Evolutionary conservation across 148 eudicot genomes (phyloP), one percentile per base, ranked within the genome.

Genomic region (Chenopodium quinoa): DNA sequence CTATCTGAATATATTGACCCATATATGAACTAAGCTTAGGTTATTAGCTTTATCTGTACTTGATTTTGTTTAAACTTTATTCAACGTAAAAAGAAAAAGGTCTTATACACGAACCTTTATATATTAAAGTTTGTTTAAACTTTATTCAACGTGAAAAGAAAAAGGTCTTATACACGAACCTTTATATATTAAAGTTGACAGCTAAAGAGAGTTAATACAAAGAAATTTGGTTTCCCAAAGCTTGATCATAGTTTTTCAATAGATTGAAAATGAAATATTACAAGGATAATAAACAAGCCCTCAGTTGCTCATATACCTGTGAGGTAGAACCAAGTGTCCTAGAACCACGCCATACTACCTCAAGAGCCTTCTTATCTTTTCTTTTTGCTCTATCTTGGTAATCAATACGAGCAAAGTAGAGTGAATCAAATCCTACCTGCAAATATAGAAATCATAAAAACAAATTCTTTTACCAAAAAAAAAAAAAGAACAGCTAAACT

Each of bases 351-450:
- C 96, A 92, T 80, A 92, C 78, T 56, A 91, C 84, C 85, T 92
- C 96, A 77, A 92, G 96, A 74, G 88, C 84, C 88, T 92, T 92
- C 58, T 89, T 88, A 74, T 81, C 81, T 87, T 87, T 89, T 25
- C 96, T 69, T 86, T 89, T 91, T 67, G 91, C 90, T 86, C 96
- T 86, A 82, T 92, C 96, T 92, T 92, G 96, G 83, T 89, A 92
- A 84, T 92, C 96, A 84, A 92, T 92, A 16, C 96, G 88, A 72
- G 93, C 96, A 78, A 92, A 92, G 82, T 80, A 92, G 54, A 92
- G 84, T 71, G 96, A 92, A 86, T 92, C 93, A 79, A 91, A 92
- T 52, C 96, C 96, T 65, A 92, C 74, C 96, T 91, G 90, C 86
- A 90, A 65, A 66, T 52, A 22, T 12, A 76, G 37, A 54, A 37